phyloP scores from a whole-genome alignment of 306 rosid genomes.

The Hippophae gyantsensis region DNA sequence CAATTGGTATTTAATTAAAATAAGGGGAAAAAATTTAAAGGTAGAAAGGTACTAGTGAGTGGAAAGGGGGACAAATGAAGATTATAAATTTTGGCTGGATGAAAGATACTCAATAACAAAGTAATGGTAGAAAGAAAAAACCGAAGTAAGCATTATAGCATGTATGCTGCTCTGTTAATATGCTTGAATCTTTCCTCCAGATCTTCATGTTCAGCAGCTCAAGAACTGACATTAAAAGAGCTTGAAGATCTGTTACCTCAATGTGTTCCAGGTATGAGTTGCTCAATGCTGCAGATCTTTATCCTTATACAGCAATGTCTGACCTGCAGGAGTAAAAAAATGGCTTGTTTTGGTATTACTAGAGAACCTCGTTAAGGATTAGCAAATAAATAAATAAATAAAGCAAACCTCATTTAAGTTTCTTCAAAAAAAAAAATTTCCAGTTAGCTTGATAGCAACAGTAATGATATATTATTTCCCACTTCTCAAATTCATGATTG shows the following conservation, averaged over 20 bases:
- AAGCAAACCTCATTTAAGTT: not conserved
- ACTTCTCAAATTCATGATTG: conserved; percentile 4
- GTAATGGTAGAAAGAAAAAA: too few species aligned
- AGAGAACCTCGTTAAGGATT: not conserved
- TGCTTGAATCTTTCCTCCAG: conserved; percentile 33
- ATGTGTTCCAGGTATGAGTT: conserved; percentile 57
- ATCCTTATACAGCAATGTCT: conserved; percentile 1
- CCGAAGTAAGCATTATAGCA: too few species aligned
- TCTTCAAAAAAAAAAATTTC: too few species aligned
- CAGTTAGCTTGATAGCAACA: not conserved
- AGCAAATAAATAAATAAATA: not conserved
- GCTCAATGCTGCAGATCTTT: conserved; percentile 16
- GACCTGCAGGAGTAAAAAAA: conserved; percentile 11
- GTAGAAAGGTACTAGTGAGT: too few species aligned
- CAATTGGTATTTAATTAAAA: too few species aligned
- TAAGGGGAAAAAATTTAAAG: too few species aligned
- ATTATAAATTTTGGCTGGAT: too few species aligned
- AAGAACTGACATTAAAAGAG: conserved; percentile 64
- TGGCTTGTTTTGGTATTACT: conserved; percentile 2
- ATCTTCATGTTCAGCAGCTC: conserved; percentile 68
- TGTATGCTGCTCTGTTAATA: conserved; percentile 7
- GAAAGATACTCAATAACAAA: too few species aligned
- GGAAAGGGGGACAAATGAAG: too few species aligned
- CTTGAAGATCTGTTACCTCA: conserved; percentile 62
- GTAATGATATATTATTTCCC: too few species aligned